phyloP scores from a whole-genome alignment of 2,329 filamentous ascomycete genomes.

The Cercospora sp. region DNA sequence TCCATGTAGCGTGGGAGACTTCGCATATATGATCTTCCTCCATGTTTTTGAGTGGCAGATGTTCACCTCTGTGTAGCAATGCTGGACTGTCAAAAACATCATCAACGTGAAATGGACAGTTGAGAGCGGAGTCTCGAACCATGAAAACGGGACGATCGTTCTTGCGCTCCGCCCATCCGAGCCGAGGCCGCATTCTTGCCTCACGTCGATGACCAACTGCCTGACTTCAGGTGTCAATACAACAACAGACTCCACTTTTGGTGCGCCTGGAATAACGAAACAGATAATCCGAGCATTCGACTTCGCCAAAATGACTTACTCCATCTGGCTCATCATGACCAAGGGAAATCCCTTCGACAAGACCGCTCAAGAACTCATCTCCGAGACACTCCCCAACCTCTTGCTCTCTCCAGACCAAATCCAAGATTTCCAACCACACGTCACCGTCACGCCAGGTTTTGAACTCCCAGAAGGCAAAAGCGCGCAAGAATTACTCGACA shows the following conservation, averaged over 20 bases:
- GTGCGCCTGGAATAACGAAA: background rate
- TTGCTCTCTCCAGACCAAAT: constrained; percentile 23
- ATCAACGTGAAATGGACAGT: background rate
- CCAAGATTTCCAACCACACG: constrained; percentile 26
- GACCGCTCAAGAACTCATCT: constrained; percentile 32
- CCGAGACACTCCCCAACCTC: constrained; percentile 27
- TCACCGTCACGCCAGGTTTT: constrained; percentile 29
- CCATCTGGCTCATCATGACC: constrained; percentile 31
- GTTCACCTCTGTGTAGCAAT: background rate
- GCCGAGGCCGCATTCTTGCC: constrained; percentile 3
- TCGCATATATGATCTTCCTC: background rate
- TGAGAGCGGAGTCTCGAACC: background rate
- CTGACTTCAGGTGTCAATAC: background rate
- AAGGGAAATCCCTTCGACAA: constrained; percentile 27
- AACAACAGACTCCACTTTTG: background rate
- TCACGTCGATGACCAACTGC: background rate
- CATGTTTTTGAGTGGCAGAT: background rate
- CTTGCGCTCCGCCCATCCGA: constrained; percentile 7
- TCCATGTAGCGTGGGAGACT: background rate
- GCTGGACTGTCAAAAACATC: background rate
- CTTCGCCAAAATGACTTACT: constrained; percentile 16
- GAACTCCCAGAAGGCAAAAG: constrained; percentile 16
- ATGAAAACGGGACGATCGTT: background rate
- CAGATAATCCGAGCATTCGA: background rate
- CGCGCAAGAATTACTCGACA: constrained; percentile 30